These are phyloP conservation scores for Xylariomycetidae sp. DNA, from an alignment of 2,329 filamentous ascomycete genomes.

Conservation along the genomic window DNA sequence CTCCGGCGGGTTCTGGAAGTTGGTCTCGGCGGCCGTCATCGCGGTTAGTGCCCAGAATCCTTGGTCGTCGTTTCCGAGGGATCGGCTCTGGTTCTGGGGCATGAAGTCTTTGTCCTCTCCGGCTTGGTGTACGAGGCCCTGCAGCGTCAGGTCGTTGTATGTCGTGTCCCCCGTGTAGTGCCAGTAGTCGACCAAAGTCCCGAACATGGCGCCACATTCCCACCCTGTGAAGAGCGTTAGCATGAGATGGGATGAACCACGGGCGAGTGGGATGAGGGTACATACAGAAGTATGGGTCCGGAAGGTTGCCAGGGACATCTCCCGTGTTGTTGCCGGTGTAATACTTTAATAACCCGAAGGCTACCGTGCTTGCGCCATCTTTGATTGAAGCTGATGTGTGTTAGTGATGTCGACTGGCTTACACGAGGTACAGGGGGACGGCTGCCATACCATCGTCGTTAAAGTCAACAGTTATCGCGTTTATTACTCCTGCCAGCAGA, in stretches of 20 bases:
- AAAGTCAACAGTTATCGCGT: conserved; percentile 27
- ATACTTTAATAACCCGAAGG: conserved; percentile 27
- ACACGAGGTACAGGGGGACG: not conserved
- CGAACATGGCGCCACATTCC: conserved; percentile 68
- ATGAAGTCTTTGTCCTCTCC: conserved; percentile 57
- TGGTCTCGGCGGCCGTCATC: conserved; percentile 71
- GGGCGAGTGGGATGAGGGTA: conserved; percentile 11
- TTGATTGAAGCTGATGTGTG: conserved; percentile 43
- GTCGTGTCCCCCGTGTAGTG: conserved; percentile 59
- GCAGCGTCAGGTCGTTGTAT: conserved; percentile 54
- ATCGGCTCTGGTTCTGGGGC: conserved; percentile 58
- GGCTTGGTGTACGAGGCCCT: conserved; percentile 56
- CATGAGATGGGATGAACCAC: conserved; percentile 1
- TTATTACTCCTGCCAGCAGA: conserved; percentile 22
- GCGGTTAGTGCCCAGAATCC: conserved; percentile 83
- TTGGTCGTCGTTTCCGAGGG: conserved; percentile 67
- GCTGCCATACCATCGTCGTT: conserved; percentile 25
- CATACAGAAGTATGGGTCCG: conserved; percentile 59
- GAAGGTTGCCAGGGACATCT: conserved; percentile 51
- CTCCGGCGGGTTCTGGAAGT: conserved; percentile 61
- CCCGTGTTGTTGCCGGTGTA: conserved; percentile 51
- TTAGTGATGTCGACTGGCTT: too few relatives aligned
- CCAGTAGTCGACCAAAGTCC: conserved; percentile 67
- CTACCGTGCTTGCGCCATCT: conserved; percentile 26
- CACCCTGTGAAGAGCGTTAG: conserved; percentile 44